Evolutionary conservation across 2,329 filamentous ascomycete genomes (phyloP), one percentile per base, ranked within the genome.

Genomic region (Apiospora koreana): DNA sequence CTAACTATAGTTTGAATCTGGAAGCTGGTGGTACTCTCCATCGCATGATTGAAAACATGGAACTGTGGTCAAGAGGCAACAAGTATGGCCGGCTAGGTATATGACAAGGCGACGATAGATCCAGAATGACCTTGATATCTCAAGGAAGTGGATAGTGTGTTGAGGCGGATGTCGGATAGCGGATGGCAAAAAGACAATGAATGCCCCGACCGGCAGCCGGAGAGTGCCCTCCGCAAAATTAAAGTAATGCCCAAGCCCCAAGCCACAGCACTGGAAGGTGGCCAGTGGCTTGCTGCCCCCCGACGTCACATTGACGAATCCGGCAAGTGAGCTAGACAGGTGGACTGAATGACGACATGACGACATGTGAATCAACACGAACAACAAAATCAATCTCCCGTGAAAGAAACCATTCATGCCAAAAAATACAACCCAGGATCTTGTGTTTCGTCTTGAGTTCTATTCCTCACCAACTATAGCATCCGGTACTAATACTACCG

Each of bases 261-360:
- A 62, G 54, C 54, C 54, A 62, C 54, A 62, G 50, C 50, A 35
- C 50, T 4, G 35, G 4, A 3, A 21, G 28, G 50, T 58, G 50
- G 50, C 54, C 8, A 8, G 43, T 46, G 43, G 43, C 45, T 12
- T 18, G 25, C 50, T n/a, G 8, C 54, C 54, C 50, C 54, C 5
- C 31, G 2, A 62, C 54, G 54, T 62, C 54, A 62, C 18, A 12
- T 62, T 62, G 31, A 62, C 54, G 31, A 62, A 62, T 38, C 54
- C 31, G 54, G 54, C 23, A 62, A 38, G 21, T 38, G 54, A 4
- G 31, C 21, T n/a, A n/a, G 28, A n/a, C 28, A 58, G 50, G 54
- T 62, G 54, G 54, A 31, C 54, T 38, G 54, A 62, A 62, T 62
- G 54, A 62, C 54, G 54, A 62, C 28, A 62, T 62, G 54, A 62